Percentiles rank a stretch among this genome's conserved stretches.
Evolutionary conservation across 306 rosid species (phyloP).

Genomic region (Mimosa pudica): DNA sequence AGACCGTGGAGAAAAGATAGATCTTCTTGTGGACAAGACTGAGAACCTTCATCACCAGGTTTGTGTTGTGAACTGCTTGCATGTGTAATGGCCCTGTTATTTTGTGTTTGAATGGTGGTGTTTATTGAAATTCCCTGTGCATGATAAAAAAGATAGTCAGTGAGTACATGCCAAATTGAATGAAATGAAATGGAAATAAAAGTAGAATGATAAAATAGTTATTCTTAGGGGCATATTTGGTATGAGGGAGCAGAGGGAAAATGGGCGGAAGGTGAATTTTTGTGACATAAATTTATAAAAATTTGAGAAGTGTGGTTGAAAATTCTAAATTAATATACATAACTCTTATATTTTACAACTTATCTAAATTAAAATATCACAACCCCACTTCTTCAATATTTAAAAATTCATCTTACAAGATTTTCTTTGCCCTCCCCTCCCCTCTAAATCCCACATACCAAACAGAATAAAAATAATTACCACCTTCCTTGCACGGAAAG

Average conservation of each 20-base stretch:
- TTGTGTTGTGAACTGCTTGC: slow-evolving; percentile 14
- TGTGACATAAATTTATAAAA: too few relatives aligned
- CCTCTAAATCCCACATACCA: too few relatives aligned
- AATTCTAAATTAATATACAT: too few relatives aligned
- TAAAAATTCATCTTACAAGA: too few relatives aligned
- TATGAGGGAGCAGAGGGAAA: too few relatives aligned
- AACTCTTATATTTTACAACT: too few relatives aligned
- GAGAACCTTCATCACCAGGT: slow-evolving; percentile 97
- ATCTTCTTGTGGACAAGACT: slow-evolving; percentile 95
- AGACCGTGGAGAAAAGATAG: slow-evolving; percentile 97
- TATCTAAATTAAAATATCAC: too few relatives aligned
- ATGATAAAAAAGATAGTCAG: slow-evolving; percentile 17
- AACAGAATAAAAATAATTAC: not conserved
- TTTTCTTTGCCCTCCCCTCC: too few relatives aligned
- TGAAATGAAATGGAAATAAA: not conserved
- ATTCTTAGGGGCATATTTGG: not conserved
- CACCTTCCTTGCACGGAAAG: not conserved
- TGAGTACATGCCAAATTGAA: not conserved
- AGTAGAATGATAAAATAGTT: not conserved
- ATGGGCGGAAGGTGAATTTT: too few relatives aligned
- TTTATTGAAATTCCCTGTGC: slow-evolving; percentile 2
- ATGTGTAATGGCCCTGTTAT: slow-evolving; percentile 11
- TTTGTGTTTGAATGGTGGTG: slow-evolving; percentile 33
- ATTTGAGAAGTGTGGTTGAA: too few relatives aligned
- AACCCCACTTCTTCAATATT: too few relatives aligned